Conservation (phyloP, 495 filamentous ascomycete species). For the Hypomontagnella monticulosa region DNA sequence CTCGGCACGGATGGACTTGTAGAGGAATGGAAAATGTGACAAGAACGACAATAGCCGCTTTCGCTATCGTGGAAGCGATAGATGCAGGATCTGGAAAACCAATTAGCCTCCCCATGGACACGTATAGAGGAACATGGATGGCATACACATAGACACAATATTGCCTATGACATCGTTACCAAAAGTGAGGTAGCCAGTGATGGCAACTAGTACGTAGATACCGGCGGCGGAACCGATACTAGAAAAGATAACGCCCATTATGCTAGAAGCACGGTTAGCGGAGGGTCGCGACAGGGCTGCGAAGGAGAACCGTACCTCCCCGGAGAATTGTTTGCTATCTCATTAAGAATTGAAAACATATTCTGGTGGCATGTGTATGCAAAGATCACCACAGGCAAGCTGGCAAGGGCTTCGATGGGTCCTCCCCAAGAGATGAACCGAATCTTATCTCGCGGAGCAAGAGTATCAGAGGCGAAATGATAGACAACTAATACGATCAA, state of each 20-base stretch:
- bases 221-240: conserved; percentile 83
- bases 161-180: conserved; percentile 88
- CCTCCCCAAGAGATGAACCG: conserved; percentile 81
- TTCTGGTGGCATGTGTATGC: conserved; percentile 99
- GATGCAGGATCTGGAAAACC: conserved; percentile 69
- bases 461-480: conserved; percentile 85
- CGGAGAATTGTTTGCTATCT: conserved; percentile 86
- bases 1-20: conserved; percentile 93
- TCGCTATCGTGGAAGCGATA: conserved; percentile 86
- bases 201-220: conserved; percentile 89
- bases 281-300: neutral
- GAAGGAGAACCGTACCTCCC: conserved; percentile 28
- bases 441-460: conserved; percentile 74
- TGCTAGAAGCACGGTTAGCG: conserved; percentile 59
- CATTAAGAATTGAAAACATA: conserved; percentile 98
- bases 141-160: conserved; percentile 87
- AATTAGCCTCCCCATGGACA: conserved; percentile 10
- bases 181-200: conserved; percentile 95
- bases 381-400: conserved; percentile 94
- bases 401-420: conserved; percentile 78
- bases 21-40: conserved; percentile 98
- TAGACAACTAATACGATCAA: conserved; percentile 90
- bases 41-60: conserved; percentile 93
- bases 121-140: neutral
- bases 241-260: conserved; percentile 79